Evolutionary conservation across 306 rosid genomes (phyloP), one percentile per base, ranked within the genome.

Genomic region (Cyamopsis tetragonoloba): DNA sequence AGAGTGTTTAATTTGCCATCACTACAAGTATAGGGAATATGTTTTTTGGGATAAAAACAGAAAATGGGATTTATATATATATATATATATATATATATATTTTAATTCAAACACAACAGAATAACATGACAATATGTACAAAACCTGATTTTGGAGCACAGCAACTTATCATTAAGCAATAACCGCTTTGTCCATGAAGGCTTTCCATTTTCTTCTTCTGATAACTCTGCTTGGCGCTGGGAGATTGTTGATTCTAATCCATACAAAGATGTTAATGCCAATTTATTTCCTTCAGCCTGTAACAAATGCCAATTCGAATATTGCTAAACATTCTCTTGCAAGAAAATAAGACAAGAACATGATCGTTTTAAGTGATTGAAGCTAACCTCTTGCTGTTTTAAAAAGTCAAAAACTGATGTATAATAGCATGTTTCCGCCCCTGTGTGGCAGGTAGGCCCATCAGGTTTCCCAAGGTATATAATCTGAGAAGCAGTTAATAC

Each of bases 361-460:
- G 41, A 24, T 28, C 1, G 17, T 68, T 55, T 31, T 48, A 48
- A 67, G 39, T 23, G 15, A 48, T 27, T 12, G 39, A 54, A 27
- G 65, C 72, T 26, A 61, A 93, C 96, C 97, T 89, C 85, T 60
- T 70, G 62, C 19, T 62, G 78, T 17, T 83, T 81, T 69, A 78
- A 68, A 48, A 77, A 78, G 75, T 84, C 93, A 63, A 73, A 51
- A 7, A 84, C 81, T 39, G 89, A 68, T 31, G 85, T 92, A 77
- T 85, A 87, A 69, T 89, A 84, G 80, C 96, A 93, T 26, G 98
- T 93, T 77, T 88, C 96, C 0, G 91, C 62, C 27, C 97, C 98
- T 0, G 95, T 93, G 80, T 93, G 97, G 73, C 98, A 89, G 73
- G 95, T 89, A 46, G 98, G 97, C 8, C 97, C 98, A 81, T 86